phyloP scores from a whole-genome alignment of 225 moss, liverwort and hornwort genomes.

The Lunularia cruciata region DNA sequence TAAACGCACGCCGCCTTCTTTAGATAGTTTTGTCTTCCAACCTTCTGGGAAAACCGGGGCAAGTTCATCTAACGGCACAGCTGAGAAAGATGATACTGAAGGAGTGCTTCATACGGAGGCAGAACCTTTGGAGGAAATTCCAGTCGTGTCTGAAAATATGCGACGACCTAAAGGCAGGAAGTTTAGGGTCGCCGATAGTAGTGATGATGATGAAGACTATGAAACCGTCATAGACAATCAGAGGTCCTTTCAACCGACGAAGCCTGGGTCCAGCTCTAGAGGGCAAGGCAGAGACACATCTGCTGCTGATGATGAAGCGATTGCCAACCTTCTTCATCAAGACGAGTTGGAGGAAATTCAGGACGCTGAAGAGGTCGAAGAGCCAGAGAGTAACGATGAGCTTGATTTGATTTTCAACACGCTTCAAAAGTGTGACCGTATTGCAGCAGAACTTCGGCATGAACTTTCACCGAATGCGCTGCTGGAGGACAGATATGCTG shows the following conservation, averaged over 20 bases:
- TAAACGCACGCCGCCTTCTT: slow-evolving; percentile 6
- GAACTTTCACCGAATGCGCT: slow-evolving; percentile 67
- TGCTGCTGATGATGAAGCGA: slow-evolving; percentile 43
- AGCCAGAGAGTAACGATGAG: slow-evolving; percentile 37
- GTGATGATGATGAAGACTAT: slow-evolving; percentile 69
- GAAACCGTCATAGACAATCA: slow-evolving; percentile 45
- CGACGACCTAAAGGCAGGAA: slow-evolving; percentile 38
- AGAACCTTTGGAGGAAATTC: not conserved
- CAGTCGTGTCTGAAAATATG: slow-evolving; percentile 1
- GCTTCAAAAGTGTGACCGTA: slow-evolving; percentile 78
- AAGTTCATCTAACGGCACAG: not conserved
- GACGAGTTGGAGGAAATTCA: slow-evolving; percentile 40
- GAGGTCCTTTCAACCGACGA: slow-evolving; percentile 15
- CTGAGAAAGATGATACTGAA: not conserved
- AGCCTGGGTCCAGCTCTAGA: slow-evolving; percentile 31
- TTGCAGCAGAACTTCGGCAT: slow-evolving; percentile 75
- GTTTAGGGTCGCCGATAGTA: slow-evolving; percentile 27
- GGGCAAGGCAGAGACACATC: not conserved
- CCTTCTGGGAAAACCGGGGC: slow-evolving; percentile 17
- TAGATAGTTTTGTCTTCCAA: slow-evolving; percentile 17
- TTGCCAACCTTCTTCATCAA: slow-evolving; percentile 37
- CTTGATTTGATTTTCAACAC: slow-evolving; percentile 72
- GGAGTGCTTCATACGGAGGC: slow-evolving; percentile 1
- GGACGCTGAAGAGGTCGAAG: slow-evolving; percentile 39
- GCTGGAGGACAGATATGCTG: slow-evolving; percentile 73